phyloP scores from a whole-genome alignment of 1,284 basidiomycete genomes.

The Earliella scabrosa region DNA sequence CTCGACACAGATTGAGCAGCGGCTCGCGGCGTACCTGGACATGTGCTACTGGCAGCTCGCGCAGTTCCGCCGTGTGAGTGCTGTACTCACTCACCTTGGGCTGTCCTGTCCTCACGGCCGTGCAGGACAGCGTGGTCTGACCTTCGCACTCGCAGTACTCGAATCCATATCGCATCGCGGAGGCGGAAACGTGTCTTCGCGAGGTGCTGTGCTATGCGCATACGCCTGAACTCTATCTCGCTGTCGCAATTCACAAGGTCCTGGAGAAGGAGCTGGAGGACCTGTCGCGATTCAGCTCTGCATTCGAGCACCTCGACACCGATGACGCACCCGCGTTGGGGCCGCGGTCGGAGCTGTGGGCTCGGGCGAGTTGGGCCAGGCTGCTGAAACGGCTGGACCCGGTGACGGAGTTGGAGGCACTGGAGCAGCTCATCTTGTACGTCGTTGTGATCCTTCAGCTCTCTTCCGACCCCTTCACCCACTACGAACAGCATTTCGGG shows the following conservation, averaged over 20 bases:
- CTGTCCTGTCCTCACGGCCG: slow-evolving; percentile 7
- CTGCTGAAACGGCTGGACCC: slow-evolving; percentile 15
- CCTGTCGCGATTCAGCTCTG: slow-evolving; percentile 11
- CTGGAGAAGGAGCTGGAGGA: slow-evolving; percentile 19
- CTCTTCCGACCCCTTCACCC: no score
- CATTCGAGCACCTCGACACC: slow-evolving; percentile 12
- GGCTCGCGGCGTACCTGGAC: slow-evolving; percentile 25
- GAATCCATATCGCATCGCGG: slow-evolving; percentile 22
- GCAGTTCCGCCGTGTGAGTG: slow-evolving; percentile 28
- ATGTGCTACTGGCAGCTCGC: slow-evolving; percentile 33
- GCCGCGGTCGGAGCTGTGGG: slow-evolving; percentile 24
- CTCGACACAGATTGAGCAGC: slow-evolving; percentile 20
- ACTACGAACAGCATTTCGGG: slow-evolving; percentile 9
- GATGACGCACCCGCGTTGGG: slow-evolving; percentile 10
- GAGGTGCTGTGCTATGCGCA: slow-evolving; percentile 19
- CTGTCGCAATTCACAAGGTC: slow-evolving; percentile 18
- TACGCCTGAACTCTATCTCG: slow-evolving; percentile 21
- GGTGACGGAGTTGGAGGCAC: slow-evolving; percentile 14
- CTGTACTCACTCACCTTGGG: neutral
- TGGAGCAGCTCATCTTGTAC: slow-evolving; percentile 20
- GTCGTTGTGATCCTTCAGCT: neutral
- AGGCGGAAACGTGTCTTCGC: slow-evolving; percentile 27
- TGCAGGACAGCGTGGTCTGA: slow-evolving; percentile 15
- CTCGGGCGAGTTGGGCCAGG: slow-evolving; percentile 22
- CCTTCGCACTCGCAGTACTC: slow-evolving; percentile 24